Conservation (phyloP, 345 rosid genomes). For the Bretschneidera sinensis region DNA sequence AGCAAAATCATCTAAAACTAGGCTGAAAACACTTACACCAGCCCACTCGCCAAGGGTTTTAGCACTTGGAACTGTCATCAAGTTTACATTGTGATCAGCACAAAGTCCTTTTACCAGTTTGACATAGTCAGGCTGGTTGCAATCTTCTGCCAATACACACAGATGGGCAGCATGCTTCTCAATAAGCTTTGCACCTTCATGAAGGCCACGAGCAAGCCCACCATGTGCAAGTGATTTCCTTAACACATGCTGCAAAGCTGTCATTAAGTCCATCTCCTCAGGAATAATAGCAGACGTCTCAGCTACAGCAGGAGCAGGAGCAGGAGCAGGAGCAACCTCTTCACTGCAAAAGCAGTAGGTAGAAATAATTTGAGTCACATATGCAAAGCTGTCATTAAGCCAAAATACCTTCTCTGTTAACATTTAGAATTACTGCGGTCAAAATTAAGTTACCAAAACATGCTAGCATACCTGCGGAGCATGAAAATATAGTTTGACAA, state of each 20-base stretch:
- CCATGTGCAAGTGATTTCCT: conserved; percentile 65
- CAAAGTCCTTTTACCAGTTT: conserved; percentile 72
- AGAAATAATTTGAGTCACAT: neutral
- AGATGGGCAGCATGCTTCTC: conserved; percentile 74
- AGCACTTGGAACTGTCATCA: conserved; percentile 59
- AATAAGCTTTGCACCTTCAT: conserved; percentile 66
- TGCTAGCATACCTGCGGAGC: too few species aligned
- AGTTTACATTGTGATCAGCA: conserved; percentile 56
- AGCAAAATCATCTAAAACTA: neutral
- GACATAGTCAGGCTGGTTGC: conserved; percentile 70
- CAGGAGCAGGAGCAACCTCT: conserved; percentile 48
- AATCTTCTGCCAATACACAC: conserved; percentile 73
- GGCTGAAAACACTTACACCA: conserved; percentile 49
- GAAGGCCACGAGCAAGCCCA: conserved; percentile 63
- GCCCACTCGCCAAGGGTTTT: conserved; percentile 89
- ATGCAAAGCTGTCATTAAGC: neutral
- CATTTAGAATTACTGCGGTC: too few species aligned
- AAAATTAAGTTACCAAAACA: too few species aligned
- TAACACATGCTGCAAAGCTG: conserved; percentile 60
- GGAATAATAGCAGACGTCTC: conserved; percentile 33
- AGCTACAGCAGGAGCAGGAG: conserved; percentile 27
- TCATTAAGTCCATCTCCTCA: conserved; percentile 74
- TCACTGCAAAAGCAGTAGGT: conserved; percentile 45
- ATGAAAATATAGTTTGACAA: too few species aligned
- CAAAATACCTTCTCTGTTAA: neutral